These are phyloP conservation scores for Epichloe scottii DNA, from an alignment of 2,329 filamentous ascomycete species.

Conservation along the genomic window DNA sequence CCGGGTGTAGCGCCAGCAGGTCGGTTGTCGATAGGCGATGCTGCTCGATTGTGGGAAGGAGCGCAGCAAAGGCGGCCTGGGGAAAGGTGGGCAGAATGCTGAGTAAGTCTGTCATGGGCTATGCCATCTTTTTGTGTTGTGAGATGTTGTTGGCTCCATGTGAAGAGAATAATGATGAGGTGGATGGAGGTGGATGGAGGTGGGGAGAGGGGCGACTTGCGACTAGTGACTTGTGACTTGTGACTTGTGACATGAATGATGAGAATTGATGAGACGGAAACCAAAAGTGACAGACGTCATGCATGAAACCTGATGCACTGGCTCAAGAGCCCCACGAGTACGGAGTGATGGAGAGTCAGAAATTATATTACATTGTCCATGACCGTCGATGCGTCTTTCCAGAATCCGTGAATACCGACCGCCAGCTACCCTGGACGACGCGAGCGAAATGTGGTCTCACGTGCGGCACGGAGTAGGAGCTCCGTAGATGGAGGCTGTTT, in stretches of 20 bases:
- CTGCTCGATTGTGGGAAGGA: slow-evolving; percentile 70
- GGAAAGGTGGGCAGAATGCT: slow-evolving; percentile 72
- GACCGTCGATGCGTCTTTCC: too few species aligned
- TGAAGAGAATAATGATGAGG: too few species aligned
- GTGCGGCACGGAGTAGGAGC: not conserved
- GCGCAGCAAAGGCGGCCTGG: slow-evolving; percentile 54
- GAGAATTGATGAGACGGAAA: not conserved
- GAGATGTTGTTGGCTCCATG: not conserved
- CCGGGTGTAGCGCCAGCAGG: slow-evolving; percentile 69
- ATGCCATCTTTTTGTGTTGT: not conserved
- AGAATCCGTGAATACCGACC: too few species aligned
- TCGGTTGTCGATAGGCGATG: slow-evolving; percentile 69
- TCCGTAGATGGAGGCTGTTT: too few species aligned
- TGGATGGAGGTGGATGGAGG: too few species aligned
- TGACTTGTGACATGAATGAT: not conserved
- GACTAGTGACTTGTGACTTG: too few species aligned
- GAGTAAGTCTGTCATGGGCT: slow-evolving; percentile 71
- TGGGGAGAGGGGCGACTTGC: too few species aligned
- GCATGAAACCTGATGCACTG: too few species aligned
- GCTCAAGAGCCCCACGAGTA: too few species aligned
- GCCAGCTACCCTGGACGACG: not conserved
- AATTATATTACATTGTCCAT: too few species aligned
- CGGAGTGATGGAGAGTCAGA: too few species aligned
- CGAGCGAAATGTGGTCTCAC: not conserved
- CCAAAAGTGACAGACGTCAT: not conserved